Evolutionary conservation across 2,329 filamentous ascomycete species (phyloP), one percentile per base, ranked within the genome.

Genomic region (Zarea fungicola): DNA sequence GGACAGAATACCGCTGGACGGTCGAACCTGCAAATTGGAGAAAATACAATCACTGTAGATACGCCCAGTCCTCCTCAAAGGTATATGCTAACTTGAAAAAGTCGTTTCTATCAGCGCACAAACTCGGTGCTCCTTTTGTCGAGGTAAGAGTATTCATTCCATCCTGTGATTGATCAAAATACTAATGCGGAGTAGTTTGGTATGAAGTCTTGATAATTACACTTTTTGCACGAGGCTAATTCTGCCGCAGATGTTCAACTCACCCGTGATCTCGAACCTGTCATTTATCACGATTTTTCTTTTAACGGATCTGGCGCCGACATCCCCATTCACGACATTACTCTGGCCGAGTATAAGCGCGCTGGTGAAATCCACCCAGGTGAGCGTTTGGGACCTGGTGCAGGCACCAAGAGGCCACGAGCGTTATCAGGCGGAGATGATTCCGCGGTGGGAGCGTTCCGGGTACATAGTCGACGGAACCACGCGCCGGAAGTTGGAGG

Each of bases 261-360:
- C 14, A 72, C 70, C 2, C 63, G 62, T 53, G 70, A 72, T 42
- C 55, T 62, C 31, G 56, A 65, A 10, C 65, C 70, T 3, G 61
- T 72, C 10, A 61, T 71, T 14, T 72, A 66, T 42, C 68, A 72
- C 51, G 68, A 72, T 52, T 72, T 70, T 44, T 63, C 63, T 3
- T 51, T 72, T 6, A 71, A 67, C 51, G 69, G 72, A 50, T 62
- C 65, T 5, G 69, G 70, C 3, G 66, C 66, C 4, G 68, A 73
- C 51, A 55, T 65, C 26, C 62, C 68, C 13, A 60, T 72, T 16
- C 66, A 73, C 53, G 62, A 62, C 42, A 43, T 71, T 14, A 69
- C 58, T 7, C 52, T 68, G 6, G 62, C 67, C 13, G 69, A 72
- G 58, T 68, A 66, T 51, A 58, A 61, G 42, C 52, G 65, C 40